Evolutionary conservation across 441 rosid species (phyloP).

Genomic region (Melastoma candidum): DNA sequence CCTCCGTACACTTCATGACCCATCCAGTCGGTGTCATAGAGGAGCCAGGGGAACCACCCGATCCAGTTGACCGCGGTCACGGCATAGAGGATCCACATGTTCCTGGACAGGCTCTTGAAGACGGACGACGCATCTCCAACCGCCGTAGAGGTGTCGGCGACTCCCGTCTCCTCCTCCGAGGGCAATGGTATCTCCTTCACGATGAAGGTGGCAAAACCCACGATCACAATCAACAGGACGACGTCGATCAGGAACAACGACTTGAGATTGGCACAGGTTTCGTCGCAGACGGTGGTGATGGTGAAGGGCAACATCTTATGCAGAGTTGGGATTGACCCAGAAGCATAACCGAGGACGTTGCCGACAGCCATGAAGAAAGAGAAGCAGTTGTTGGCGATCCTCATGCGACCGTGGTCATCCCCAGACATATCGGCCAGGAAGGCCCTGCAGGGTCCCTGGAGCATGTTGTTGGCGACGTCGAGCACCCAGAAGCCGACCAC

Average conservation of each 20-base stretch:
- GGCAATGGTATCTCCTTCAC: no score
- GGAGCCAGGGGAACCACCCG: no score
- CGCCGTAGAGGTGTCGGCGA: conserved; percentile 31
- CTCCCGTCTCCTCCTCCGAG: conserved; percentile 5
- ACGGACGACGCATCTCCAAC: no score
- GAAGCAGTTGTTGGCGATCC: conserved; percentile 95
- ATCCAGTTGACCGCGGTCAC: conserved; percentile 72
- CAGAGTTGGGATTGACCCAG: no score
- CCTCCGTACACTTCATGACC: no score
- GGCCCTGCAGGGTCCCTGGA: conserved; percentile 62
- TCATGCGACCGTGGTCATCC: conserved; percentile 78
- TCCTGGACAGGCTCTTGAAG: conserved; percentile 32
- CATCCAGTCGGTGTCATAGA: no score
- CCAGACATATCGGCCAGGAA: conserved; percentile 61
- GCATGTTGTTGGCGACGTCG: conserved; percentile 83
- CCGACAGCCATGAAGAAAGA: conserved; percentile 96
- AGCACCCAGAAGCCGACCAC: conserved; percentile 94
- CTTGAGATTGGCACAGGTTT: no score
- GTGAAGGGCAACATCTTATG: no score
- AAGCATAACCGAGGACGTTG: conserved; percentile 23
- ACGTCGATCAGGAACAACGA: no score
- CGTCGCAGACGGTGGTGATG: no score
- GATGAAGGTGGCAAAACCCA: no score
- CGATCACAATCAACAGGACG: no score
- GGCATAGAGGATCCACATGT: conserved; percentile 73